These are phyloP conservation scores for Discostella pseudostelligera DNA, from an alignment of 108 stramenopile genomes.

Conservation along the genomic window DNA sequence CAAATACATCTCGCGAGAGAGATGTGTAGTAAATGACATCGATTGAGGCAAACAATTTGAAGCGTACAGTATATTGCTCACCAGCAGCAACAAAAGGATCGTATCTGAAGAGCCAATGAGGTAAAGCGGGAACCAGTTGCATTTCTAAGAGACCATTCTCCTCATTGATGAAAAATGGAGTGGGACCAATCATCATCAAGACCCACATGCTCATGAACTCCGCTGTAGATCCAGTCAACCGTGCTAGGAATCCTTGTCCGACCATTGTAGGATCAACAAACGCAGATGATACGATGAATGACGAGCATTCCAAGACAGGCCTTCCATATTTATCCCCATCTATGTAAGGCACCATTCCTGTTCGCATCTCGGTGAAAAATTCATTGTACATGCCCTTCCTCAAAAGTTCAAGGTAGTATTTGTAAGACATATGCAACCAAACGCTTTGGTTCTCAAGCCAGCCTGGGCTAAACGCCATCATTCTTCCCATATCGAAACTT, in stretches of 20 bases:
- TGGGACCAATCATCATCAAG: slow-evolving; percentile 89
- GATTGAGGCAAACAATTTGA: slow-evolving; percentile 88
- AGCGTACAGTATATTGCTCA: slow-evolving; percentile 61
- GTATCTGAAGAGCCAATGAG: slow-evolving; percentile 87
- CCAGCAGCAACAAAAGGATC: slow-evolving; percentile 48
- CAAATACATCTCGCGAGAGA: slow-evolving; percentile 68
- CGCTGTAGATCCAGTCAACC: slow-evolving; percentile 93
- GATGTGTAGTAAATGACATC: slow-evolving; percentile 92
- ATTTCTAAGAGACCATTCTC: slow-evolving; percentile 74
- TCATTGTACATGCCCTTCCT: slow-evolving; percentile 91
- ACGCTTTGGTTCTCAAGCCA: slow-evolving; percentile 96
- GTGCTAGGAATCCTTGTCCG: slow-evolving; percentile 89
- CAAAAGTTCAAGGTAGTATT: slow-evolving; percentile 92
- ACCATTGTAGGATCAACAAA: slow-evolving; percentile 84
- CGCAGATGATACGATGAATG: slow-evolving; percentile 89
- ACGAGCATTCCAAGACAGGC: slow-evolving; percentile 90
- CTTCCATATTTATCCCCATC: slow-evolving; percentile 89
- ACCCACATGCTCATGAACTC: slow-evolving; percentile 95
- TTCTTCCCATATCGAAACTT: slow-evolving; percentile 91
- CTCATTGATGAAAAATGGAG: slow-evolving; percentile 73
- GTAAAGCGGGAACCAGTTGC: slow-evolving; percentile 84
- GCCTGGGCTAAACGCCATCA: slow-evolving; percentile 94
- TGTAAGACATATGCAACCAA: slow-evolving; percentile 98
- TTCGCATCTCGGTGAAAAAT: slow-evolving; percentile 87
- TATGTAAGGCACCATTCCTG: slow-evolving; percentile 89